Evolutionary conservation across 352 stramenopile species (phyloP).

Genomic region (Globisporangium spinosum): DNA sequence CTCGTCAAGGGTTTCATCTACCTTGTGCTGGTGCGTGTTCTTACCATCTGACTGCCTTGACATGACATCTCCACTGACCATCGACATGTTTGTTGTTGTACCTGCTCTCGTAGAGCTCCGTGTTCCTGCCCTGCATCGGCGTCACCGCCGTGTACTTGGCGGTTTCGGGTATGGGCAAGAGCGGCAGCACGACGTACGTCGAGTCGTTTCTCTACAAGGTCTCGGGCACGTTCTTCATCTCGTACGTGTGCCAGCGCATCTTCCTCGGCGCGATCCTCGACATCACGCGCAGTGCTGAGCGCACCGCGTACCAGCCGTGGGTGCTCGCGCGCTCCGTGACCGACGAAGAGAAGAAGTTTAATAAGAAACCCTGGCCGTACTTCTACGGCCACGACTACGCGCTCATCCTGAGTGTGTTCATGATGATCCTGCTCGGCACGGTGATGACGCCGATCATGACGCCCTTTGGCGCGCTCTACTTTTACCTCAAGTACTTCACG

Average conservation of each 20-base stretch:
- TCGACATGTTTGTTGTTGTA: not conserved
- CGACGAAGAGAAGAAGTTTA: slow-evolving; percentile 41
- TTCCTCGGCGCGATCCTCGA: slow-evolving; percentile 75
- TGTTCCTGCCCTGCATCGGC: slow-evolving; percentile 76
- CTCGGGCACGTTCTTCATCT: slow-evolving; percentile 85
- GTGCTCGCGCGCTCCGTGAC: slow-evolving; percentile 62
- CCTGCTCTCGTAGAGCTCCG: slow-evolving; percentile 43
- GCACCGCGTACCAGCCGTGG: slow-evolving; percentile 67
- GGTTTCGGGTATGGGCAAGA: slow-evolving; percentile 49
- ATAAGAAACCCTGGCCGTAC: slow-evolving; percentile 51
- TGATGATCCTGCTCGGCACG: slow-evolving; percentile 69
- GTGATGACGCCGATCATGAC: slow-evolving; percentile 79
- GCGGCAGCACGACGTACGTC: slow-evolving; percentile 53
- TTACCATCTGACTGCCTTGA: not conserved
- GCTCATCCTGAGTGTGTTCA: slow-evolving; percentile 71
- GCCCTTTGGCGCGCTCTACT: slow-evolving; percentile 75
- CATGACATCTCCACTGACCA: not conserved
- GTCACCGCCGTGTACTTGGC: slow-evolving; percentile 76
- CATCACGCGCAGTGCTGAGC: slow-evolving; percentile 61
- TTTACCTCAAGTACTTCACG: slow-evolving; percentile 68
- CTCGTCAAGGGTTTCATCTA: slow-evolving; percentile 77
- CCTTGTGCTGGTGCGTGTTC: slow-evolving; percentile 54
- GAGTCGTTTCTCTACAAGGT: slow-evolving; percentile 84
- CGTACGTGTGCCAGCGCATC: slow-evolving; percentile 77
- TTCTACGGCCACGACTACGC: slow-evolving; percentile 79